Evolutionary conservation across 352 stramenopile genomes (phyloP).

Genomic region (Pythium monospermum): DNA sequence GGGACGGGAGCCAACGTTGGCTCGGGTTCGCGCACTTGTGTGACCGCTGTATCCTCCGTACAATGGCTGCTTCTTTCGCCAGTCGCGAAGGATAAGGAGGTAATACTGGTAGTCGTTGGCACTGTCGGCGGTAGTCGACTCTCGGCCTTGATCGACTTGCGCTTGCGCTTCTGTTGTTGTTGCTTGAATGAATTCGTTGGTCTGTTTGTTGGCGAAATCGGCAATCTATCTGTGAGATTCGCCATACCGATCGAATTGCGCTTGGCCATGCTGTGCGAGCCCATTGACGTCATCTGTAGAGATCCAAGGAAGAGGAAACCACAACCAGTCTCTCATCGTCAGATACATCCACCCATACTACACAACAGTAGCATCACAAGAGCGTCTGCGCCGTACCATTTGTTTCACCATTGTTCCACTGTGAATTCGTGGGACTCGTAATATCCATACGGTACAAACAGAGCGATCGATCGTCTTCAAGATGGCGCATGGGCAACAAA

Average conservation of each 20-base stretch:
- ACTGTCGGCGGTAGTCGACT: not conserved
- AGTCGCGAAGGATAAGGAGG: no score
- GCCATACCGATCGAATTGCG: slow-evolving; percentile 20
- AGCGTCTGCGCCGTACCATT: no score
- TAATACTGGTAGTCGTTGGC: no score
- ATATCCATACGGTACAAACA: no score
- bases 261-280: slow-evolving; percentile 6
- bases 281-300: slow-evolving; percentile 5
- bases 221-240: slow-evolving; percentile 18
- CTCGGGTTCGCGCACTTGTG: not conserved
- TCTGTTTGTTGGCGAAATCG: not conserved
- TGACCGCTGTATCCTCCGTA: no score
- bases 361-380: no score
- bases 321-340: not conserved
- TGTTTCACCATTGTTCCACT: slow-evolving; percentile 1
- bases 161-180: not conserved
- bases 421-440: no score
- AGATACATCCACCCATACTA: not conserved
- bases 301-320: no score
- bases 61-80: no score
- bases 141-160: not conserved
- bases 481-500: no score
- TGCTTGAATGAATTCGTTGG: not conserved
- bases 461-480: no score
- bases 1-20: not conserved